Base-by-base conservation (phyloP, 2,329 filamentous ascomycete genomes). In the Uncinocarpus reesii region DNA sequence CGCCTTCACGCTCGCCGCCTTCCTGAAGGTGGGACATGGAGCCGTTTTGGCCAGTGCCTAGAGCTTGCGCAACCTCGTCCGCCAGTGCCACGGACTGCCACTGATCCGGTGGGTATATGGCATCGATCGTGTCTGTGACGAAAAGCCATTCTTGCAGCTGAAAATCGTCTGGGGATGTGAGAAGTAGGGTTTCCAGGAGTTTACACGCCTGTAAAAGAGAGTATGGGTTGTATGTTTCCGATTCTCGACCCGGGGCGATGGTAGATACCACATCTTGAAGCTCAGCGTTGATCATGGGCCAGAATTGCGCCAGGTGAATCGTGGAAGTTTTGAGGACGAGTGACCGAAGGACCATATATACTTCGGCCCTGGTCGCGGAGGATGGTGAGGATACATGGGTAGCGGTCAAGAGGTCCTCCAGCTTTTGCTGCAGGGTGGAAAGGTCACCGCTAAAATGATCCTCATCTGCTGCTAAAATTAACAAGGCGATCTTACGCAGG, bases 91-190 rank as follows among this genome's bases (percentile, higher is more conserved):
- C 71, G 1, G 86, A 77, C 52, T 80, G 76, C 68, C 82, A 83
- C 44, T 73, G 71, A 11, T 79, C 69, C 0, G 86, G 81, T 10
- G 85, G 81, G 66, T 98, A 94, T 28, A 98, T 85, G 1, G 92
- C 89, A 59, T 98, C 92, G 55, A 95, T 89, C 11, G 90, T 96
- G 65, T 98, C 92, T 1, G 88, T 94, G 48, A 98, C 82, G 65
- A 95, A 98, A 3, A 96, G 78, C 92, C 92, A 98, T 70, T 95
- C 87, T 59, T 94, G 84, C n/a, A 96, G 77, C 65, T 96, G 92
- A 67, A 96, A 98, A 63, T 98, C 92, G 57, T 98, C 92, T 0
- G 89, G 90, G 3, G 85, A 83, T 6, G 89, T 74, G 36, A 87
- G 82, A 11, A 96, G 77, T n/a, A 98, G 73, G 16, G 88, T 73